Conservation (phyloP, 768 basidiomycete species). For the Lactarius hatsudake region DNA sequence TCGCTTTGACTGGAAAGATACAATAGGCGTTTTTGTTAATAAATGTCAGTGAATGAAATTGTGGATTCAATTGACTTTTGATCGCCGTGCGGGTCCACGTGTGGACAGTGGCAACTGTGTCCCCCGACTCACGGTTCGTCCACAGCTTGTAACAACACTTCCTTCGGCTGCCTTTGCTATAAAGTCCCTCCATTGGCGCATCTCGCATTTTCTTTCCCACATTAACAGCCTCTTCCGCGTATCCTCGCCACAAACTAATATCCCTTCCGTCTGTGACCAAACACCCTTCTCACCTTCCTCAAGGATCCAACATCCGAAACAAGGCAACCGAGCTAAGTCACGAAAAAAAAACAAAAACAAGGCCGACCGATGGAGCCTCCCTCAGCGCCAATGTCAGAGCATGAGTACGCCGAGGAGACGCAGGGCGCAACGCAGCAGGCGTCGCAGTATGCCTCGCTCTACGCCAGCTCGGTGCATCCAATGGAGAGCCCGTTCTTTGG, state of each 20-base stretch:
- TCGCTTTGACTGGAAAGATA: background rate
- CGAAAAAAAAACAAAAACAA: background rate
- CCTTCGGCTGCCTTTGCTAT: background rate
- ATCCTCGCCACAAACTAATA: constrained; percentile 15
- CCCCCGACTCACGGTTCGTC: background rate
- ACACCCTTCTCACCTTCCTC: background rate
- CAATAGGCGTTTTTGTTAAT: background rate
- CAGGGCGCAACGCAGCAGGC: constrained; percentile 26
- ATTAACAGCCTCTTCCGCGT: background rate
- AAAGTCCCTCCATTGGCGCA: background rate
- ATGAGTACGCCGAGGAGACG: constrained; percentile 17
- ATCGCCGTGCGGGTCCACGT: background rate
- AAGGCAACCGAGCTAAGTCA: background rate
- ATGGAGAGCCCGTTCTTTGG: constrained; percentile 24
- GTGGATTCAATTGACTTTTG: background rate
- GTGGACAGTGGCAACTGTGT: background rate
- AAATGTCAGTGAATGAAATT: background rate
- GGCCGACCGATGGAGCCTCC: background rate
- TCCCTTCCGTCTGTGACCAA: background rate
- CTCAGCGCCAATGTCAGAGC: background rate
- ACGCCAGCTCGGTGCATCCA: background rate
- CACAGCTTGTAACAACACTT: background rate
- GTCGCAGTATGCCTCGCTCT: constrained; percentile 8
- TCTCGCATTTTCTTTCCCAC: background rate
- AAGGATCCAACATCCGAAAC: background rate